Evolutionary conservation across 371 early-diverging fungal genomes (phyloP), one percentile per base, ranked within the genome.

Genomic region (Mucor piriformis): DNA sequence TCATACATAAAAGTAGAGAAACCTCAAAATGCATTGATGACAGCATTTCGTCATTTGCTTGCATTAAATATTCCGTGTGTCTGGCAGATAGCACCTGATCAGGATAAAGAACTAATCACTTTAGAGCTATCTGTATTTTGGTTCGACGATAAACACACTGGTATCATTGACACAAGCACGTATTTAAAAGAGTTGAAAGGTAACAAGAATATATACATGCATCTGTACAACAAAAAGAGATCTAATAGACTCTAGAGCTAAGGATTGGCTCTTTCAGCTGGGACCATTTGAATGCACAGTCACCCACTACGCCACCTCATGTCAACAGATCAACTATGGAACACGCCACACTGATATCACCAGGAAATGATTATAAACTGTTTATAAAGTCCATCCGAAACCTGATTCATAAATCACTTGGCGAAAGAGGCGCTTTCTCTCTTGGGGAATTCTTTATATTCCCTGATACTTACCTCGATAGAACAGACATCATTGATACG

Each of bases 61-160:
- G 38, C 59, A 11, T 44, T 61, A 34, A 63, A 61, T 40, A 66
- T 76, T 48, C 73, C 73, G 10, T 68, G 66, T 33, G 63, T 66
- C 16, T 76, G 76, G 76, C 61, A 66, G 34, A 61, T 61, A 33
- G 21, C 50, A 46, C 38, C 55, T 4, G 27, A 20, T 27, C 37
- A 62, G 20, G 57, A 57, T 6, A 47, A 44, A 3, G 71, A 68
- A 0, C 61, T 38, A 16, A 33, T 64, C 8, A 43, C 42, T 15
- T 43, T 73, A 0, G 73, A 76, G 29, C 40, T 76, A 42, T 73
- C 71, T 71, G 67, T 76, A 12, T 76, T 76, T 59, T 76, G 76
- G 76, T 73, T 76, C 59, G 76, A 76, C 34, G 70, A 73, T n/a
- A 59, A 61, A 42, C 73, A 70, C 16, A 73, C 73, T 0, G 63